Conservation (phyloP, 2,329 filamentous ascomycete species). For the Curvularia spicifera region DNA sequence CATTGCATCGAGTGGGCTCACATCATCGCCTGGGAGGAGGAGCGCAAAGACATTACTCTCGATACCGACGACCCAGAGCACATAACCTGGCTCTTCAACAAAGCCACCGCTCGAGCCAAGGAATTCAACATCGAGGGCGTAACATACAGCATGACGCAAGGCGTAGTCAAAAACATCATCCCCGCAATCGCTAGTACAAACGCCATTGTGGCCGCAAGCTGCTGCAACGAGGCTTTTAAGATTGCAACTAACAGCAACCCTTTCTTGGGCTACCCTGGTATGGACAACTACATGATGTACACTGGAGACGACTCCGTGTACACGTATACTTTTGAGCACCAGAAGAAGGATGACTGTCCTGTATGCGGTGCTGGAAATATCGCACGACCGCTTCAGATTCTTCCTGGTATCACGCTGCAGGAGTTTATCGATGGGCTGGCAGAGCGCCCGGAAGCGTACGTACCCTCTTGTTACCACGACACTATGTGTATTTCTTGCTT, state of each 20-base stretch:
- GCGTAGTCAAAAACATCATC: constrained; percentile 99
- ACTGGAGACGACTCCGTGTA: constrained; percentile 95
- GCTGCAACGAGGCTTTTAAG: constrained; percentile 97
- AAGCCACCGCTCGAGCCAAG: constrained; percentile 77
- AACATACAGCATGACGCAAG: constrained; percentile 94
- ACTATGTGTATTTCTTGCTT: too few species aligned
- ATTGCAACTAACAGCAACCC: constrained; percentile 84
- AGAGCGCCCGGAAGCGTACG: constrained; percentile 75
- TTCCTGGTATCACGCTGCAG: constrained; percentile 74
- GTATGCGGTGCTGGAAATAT: constrained; percentile 78
- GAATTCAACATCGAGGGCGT: constrained; percentile 93
- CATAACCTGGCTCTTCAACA: constrained; percentile 94
- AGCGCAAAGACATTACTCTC: constrained; percentile 73
- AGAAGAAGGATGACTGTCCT: constrained; percentile 92
- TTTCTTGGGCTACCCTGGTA: constrained; percentile 76
- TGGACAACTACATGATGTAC: constrained; percentile 95
- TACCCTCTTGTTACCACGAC: constrained; percentile 3
- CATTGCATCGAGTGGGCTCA: constrained; percentile 99
- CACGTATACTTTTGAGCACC: constrained; percentile 95
- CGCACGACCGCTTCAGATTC: constrained; percentile 75
- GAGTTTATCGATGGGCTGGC: constrained; percentile 87
- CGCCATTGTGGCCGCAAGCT: constrained; percentile 91
- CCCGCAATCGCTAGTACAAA: constrained; percentile 98
- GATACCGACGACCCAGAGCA: constrained; percentile 97
- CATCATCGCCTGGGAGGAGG: constrained; percentile 91